Conservation (phyloP, 2,329 filamentous ascomycete species). For the Cladosporium sp. region DNA sequence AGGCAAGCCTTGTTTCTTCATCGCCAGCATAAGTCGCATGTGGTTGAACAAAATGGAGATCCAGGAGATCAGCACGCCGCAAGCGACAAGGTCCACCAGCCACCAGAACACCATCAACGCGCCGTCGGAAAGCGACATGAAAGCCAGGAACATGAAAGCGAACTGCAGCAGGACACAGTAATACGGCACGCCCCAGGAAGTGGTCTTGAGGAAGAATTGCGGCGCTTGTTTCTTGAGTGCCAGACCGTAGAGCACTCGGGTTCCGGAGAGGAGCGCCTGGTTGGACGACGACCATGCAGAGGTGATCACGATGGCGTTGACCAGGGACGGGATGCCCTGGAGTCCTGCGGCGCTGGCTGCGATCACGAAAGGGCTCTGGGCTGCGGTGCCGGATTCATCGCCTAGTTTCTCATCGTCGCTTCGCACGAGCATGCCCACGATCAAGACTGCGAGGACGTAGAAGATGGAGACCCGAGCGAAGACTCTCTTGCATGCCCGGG, state of each 20-base stretch:
- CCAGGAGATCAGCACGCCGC: slow-evolving; percentile 66
- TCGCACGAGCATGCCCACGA: slow-evolving; percentile 42
- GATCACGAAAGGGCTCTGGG: slow-evolving; percentile 57
- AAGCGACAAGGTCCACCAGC: slow-evolving; percentile 62
- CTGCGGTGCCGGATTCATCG: slow-evolving; percentile 37
- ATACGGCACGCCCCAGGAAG: slow-evolving; percentile 28
- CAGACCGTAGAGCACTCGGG: slow-evolving; percentile 54
- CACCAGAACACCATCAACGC: slow-evolving; percentile 67
- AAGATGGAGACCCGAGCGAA: slow-evolving; percentile 36
- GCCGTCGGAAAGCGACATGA: slow-evolving; percentile 37
- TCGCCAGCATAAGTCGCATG: slow-evolving; percentile 28
- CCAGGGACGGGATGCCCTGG: slow-evolving; percentile 59
- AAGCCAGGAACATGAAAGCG: slow-evolving; percentile 32
- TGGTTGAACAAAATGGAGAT: slow-evolving; percentile 30
- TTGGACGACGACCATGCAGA: slow-evolving; percentile 62
- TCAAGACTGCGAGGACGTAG: slow-evolving; percentile 42
- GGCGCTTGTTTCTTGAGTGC: slow-evolving; percentile 67
- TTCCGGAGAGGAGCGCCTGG: slow-evolving; percentile 54
- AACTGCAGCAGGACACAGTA: slow-evolving; percentile 30
- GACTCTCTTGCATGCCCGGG: slow-evolving; percentile 27
- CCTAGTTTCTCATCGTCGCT: slow-evolving; percentile 40
- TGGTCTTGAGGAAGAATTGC: slow-evolving; percentile 45
- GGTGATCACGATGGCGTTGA: slow-evolving; percentile 68
- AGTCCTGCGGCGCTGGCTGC: slow-evolving; percentile 62
- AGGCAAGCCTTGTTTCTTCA: slow-evolving; percentile 30